Evolutionary conservation across 2,329 filamentous ascomycete genomes (phyloP), one percentile per base, ranked within the genome.

Genomic region (Colletotrichum musicola): DNA sequence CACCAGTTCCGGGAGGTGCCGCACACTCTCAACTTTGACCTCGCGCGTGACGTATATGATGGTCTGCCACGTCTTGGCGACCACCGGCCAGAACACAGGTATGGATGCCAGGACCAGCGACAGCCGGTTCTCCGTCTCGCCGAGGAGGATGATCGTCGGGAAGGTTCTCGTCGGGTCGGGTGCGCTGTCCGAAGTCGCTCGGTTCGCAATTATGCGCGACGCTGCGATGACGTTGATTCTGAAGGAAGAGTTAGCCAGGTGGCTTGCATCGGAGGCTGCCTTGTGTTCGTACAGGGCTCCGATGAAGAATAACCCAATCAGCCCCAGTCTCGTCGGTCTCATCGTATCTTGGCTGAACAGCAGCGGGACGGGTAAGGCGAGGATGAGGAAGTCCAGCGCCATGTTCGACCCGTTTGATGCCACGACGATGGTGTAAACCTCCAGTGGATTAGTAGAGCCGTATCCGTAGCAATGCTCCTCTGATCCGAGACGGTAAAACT

Each of bases 31-130:
- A 6, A 68, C 4, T 9, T 46, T 46, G 30, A 68, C 18, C 35
- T 68, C 64, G 35, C 42, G 64, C 4, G 60, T 63, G 22, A 68
- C 64, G 18, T 51, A 42, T 9, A 64, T 62, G 10, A 57, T 7
- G 13, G 51, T 58, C 6, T 62, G 18, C 56, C 56, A 62, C 2
- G 53, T 51, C 14, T 35, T 53, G 1, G 64, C 3, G 1, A 58
- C 60, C 2, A 68, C 38, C 3, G 64, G 64, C 64, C 64, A 68
- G 18, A 68, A 68, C 0, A 64, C 59, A 4, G 64, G 64, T 6
- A 68, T 63, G 7, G 64, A 68, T 3, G 64, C 64, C 27, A 66
- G 14, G 3, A 42, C 35, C 2, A 63, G 20, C 1, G 64, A 62
- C 1, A 62, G 30, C 12, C 64, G 46, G 10, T 66, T 68, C 16